Evolutionary conservation across 2,329 filamentous ascomycete species (phyloP), one percentile per base, ranked within the genome.

Genomic region (Fusarium buharicum): DNA sequence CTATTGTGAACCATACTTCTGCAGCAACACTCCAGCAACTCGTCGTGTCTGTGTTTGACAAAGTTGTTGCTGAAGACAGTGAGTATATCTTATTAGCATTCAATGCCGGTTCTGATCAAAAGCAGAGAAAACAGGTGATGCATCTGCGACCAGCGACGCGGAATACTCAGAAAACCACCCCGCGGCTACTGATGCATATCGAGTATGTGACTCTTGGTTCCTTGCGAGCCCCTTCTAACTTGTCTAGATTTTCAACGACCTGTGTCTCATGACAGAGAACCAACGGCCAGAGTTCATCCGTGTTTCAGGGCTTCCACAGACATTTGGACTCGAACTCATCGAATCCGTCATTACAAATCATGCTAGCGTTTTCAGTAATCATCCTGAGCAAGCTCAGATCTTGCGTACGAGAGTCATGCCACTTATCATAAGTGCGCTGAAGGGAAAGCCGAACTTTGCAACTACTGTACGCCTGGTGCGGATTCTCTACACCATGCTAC

Each of bases 21-120:
- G 92, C 94, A 22, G 95, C 95, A n/a, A 98, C 95, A 3, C 80
- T 99, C 50, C 94, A 97, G 76, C 95, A 98, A 75, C 84, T 99
- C 13, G 89, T 98, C 8, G 92, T 95, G 28, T 90, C 91, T 1
- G 90, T 97, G 0, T 98, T 97, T 76, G 95, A 98, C 74, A 95
- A 96, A 74, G 92, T 97, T 2, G 85, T 88, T 1, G 79, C 81
- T 6, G 93, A 97, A 79, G 93, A 97, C 73, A 88, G 88, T 90
- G 77, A 74, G 86, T 82, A 12, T 44, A 12, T 16, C 8, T 9
- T 17, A 1, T 8, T 13, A 12, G 20, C 1, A 10, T 14, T 2
- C 12, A 17, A 39, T n/a, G 2, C 18, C 2, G 38, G 6, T 47
- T 10, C 63, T 75, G 41, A 72, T 62, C 7, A 7, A 5, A 27